Percentiles rank a stretch among this genome's conserved stretches.
These are phyloP conservation scores for Xylariaceae sp. DNA, from an alignment of 2,329 filamentous ascomycete genomes.

Conservation along the genomic window DNA sequence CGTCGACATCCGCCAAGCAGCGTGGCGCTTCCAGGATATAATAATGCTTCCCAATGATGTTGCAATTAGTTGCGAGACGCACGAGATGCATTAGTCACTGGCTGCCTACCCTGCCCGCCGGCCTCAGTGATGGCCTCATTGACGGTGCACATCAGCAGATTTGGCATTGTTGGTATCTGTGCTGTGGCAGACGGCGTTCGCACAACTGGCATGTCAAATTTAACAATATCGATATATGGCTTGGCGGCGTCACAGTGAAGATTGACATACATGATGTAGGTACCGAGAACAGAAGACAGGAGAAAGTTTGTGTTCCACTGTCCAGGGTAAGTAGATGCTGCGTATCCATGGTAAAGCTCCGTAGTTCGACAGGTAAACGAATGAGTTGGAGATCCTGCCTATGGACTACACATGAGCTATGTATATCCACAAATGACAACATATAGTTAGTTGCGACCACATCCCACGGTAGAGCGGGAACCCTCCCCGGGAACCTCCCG, in stretches of 20 bases:
- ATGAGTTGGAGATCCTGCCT: not conserved
- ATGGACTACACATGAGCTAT: not conserved
- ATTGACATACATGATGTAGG: no score
- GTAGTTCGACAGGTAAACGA: no score
- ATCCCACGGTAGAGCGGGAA: not conserved
- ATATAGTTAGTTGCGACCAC: not conserved
- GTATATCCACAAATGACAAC: not conserved
- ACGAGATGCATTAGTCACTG: not conserved
- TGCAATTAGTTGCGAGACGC: not conserved
- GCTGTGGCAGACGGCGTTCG: no score
- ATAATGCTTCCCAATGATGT: not conserved
- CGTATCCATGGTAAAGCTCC: no score
- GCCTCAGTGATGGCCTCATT: no score
- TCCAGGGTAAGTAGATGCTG: no score
- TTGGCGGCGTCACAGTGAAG: no score
- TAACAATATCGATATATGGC: no score
- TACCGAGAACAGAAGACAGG: no score
- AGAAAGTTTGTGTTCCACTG: no score
- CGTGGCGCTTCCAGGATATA: not conserved
- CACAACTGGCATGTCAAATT: no score
- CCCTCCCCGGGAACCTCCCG: not conserved
- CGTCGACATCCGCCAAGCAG: conserved; percentile 9
- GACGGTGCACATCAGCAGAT: not conserved
- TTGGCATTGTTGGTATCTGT: not conserved
- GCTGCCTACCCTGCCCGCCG: not conserved